Evolutionary conservation across 1,139 yeast genomes (phyloP).

Genomic region (Zygosaccharomyces pseudobailii): DNA sequence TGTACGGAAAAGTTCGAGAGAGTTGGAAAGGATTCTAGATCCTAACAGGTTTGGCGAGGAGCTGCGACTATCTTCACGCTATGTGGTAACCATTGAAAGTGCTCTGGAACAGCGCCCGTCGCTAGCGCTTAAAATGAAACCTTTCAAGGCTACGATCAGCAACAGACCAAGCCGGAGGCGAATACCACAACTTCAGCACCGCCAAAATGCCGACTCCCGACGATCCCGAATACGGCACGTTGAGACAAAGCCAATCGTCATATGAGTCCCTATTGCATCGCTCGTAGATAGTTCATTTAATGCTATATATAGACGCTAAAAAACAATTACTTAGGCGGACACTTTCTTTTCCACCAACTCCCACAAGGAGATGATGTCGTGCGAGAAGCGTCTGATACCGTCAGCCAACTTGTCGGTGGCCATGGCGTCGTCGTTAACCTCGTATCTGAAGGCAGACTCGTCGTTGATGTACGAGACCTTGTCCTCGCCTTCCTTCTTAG

Average conservation of each 20-base stretch:
- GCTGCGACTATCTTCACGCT: constrained; percentile 28
- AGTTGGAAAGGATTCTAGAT: constrained; percentile 19
- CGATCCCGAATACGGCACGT: constrained; percentile 10
- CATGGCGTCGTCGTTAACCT: constrained; percentile 94
- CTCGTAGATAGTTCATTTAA: constrained; percentile 1
- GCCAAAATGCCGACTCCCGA: neutral
- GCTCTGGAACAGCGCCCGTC: constrained; percentile 1
- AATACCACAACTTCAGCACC: neutral
- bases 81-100: constrained; percentile 20
- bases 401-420: constrained; percentile 96
- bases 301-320: constrained; percentile 4
- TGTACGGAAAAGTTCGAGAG: constrained; percentile 11
- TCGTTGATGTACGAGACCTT: constrained; percentile 80
- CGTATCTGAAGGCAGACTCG: constrained; percentile 88
- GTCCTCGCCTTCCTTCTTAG: constrained; percentile 49
- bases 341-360: constrained; percentile 72
- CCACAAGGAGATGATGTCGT: constrained; percentile 85
- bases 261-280: constrained; percentile 3
- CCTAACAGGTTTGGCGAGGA: constrained; percentile 26
- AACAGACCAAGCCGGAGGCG: neutral
- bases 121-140: constrained; percentile 26
- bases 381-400: constrained; percentile 96
- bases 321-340: constrained; percentile 33
- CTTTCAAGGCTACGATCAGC: constrained; percentile 26
- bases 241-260: constrained; percentile 6